Evolutionary conservation across 768 basidiomycete genomes (phyloP).

Genomic region (Hypholoma fasciculare): DNA sequence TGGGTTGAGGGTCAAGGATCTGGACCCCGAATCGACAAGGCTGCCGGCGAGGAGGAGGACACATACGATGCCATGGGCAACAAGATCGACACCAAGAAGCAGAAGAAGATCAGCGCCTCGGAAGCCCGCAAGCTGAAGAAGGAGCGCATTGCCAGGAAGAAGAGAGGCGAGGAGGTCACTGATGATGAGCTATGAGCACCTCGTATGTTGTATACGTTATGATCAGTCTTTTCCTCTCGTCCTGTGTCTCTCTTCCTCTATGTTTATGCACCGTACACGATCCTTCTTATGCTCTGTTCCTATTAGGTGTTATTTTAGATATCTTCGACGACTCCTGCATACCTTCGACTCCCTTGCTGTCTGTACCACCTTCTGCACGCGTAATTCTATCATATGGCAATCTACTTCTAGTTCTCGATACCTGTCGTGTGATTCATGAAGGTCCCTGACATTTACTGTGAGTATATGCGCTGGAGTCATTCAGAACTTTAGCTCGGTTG

Average conservation of each 20-base stretch:
- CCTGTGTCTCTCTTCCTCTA: conserved; percentile 5
- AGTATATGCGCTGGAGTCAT: too few species aligned
- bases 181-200: conserved; percentile 61
- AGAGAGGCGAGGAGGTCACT: conserved; percentile 79
- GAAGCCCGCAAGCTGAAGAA: conserved; percentile 95
- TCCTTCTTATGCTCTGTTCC: conserved; percentile 18
- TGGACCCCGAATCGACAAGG: conserved; percentile 93
- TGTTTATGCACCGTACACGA: conserved; percentile 14
- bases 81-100: conserved; percentile 86
- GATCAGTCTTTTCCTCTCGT: conserved; percentile 10
- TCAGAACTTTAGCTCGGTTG: too few species aligned
- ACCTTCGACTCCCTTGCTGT: conserved; percentile 14
- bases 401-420: conserved; percentile 15
- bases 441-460: too few species aligned
- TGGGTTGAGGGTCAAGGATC: conserved; percentile 99
- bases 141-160: conserved; percentile 90
- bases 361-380: conserved; percentile 16
- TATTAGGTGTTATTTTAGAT: conserved; percentile 21
- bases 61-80: conserved; percentile 98
- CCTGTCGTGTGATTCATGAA: background rate
- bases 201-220: conserved; percentile 13
- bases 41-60: conserved; percentile 87
- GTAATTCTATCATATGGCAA: conserved; percentile 23
- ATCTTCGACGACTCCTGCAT: conserved; percentile 11
- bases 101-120: conserved; percentile 79